These are phyloP conservation scores for Colletotrichum simmondsii DNA, from an alignment of 2,329 filamentous ascomycete species.

Conservation along the genomic window DNA sequence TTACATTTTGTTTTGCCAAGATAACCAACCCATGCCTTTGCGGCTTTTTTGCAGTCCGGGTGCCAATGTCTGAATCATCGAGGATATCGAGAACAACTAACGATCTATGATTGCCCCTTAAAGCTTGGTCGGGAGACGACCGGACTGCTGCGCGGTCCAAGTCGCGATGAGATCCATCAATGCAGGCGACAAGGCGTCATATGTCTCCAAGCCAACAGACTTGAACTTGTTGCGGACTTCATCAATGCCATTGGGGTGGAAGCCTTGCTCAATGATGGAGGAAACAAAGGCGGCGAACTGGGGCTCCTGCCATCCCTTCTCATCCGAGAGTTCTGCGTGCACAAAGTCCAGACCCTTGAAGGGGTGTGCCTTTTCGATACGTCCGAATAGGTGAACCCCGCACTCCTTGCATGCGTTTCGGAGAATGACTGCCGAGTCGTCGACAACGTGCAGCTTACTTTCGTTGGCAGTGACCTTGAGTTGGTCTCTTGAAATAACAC, in stretches of 20 bases:
- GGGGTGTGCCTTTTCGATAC: constrained; percentile 72
- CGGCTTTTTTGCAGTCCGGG: not conserved
- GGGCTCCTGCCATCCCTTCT: constrained; percentile 76
- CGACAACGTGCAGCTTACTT: constrained; percentile 67
- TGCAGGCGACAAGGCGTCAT: constrained; percentile 69
- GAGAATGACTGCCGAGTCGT: constrained; percentile 67
- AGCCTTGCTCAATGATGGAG: constrained; percentile 76
- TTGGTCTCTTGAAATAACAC: constrained; percentile 66
- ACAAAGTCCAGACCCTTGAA: constrained; percentile 79
- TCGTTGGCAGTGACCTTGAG: constrained; percentile 67
- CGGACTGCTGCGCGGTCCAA: constrained; percentile 62
- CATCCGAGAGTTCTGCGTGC: constrained; percentile 69
- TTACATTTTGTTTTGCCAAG: not conserved
- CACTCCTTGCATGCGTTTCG: constrained; percentile 71
- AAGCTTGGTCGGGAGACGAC: constrained; percentile 35
- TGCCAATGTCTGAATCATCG: not conserved
- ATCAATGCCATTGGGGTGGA: constrained; percentile 63
- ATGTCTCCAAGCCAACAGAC: constrained; percentile 67
- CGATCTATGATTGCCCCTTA: not conserved
- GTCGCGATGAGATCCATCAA: constrained; percentile 73
- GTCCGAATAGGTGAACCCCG: constrained; percentile 71
- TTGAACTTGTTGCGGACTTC: constrained; percentile 65
- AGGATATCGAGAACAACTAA: not conserved
- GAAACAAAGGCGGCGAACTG: constrained; percentile 77
- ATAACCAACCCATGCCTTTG: not conserved